Base-by-base conservation (phyloP, 306 rosid genomes). In the Pueraria montana region DNA sequence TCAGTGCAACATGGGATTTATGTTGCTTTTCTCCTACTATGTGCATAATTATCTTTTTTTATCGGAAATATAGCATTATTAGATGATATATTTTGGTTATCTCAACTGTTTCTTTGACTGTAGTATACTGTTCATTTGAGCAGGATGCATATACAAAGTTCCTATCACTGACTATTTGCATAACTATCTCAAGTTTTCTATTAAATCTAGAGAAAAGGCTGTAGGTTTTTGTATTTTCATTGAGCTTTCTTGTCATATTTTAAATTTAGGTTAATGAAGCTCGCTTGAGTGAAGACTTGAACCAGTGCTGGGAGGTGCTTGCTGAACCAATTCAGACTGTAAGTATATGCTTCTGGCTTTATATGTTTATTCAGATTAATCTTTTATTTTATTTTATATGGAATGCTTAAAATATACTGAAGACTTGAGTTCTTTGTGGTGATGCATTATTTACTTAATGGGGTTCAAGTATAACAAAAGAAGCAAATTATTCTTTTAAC, bases 301-400 rank as follows among this genome's bases (percentile, higher is more conserved):
- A 92, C 84, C 86, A 83, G 38, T 89, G 96, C 76, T 96, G 99
- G 99, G 99, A 96, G 88, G 92, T 96, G 76, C 99, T 96, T 42
- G 99, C 97, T 9, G 99, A 94, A 84, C 97, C 99, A 64, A 96
- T 96, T 76, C 99, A 96, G 75, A 96, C 98, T 0, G 99, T 94
- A 87, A 27, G 93, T 81, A 76, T 64, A 72, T 81, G 76, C 77
- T 48, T 76, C 59, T 78, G 24, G 32, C 21, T 82, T 68, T 69
- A 16, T n/a, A 4, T 73, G 2, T 24, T 16, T 84, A 72, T 64
- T 61, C 68, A 21, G 46, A 80, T 49, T 65, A 32, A 58, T 59
- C 13, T 18, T 55, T 71, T n/a, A n/a, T 21, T 69, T 14, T 6
- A 23, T 20, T 69, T 83, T 71, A 34, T 49, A 56, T 77, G 20